Conservation (phyloP, 352 stramenopile species). For the Globisporangium uncinulatum region DNA sequence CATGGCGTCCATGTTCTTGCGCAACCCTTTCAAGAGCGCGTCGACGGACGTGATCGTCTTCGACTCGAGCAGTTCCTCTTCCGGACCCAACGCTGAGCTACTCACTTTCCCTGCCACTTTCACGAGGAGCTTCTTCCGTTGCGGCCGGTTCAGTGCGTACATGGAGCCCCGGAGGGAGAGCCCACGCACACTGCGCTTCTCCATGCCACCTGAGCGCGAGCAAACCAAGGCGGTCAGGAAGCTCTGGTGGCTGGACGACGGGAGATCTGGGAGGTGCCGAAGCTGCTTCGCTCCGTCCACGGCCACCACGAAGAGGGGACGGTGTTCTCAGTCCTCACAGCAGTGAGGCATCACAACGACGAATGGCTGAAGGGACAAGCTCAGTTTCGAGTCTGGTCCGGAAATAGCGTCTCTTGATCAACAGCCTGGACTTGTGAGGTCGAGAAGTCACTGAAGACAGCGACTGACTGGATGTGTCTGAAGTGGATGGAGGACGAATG, state of each 20-base stretch:
- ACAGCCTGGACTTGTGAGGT: no score
- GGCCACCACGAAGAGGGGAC: no score
- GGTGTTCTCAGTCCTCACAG: no score
- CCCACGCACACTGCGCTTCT: slow-evolving; percentile 16
- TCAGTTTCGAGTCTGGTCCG: background rate
- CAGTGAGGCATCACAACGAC: no score
- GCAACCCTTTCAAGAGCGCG: slow-evolving; percentile 45
- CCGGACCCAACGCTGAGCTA: background rate
- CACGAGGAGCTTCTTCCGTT: slow-evolving; percentile 13
- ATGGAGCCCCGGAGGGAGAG: slow-evolving; percentile 33
- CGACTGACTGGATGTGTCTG: no score
- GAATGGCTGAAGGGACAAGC: no score
- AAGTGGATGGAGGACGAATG: background rate
- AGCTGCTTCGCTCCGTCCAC: no score
- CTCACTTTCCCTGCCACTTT: slow-evolving; percentile 6
- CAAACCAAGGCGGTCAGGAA: background rate
- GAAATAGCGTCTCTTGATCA: background rate
- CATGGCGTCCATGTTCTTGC: slow-evolving; percentile 35
- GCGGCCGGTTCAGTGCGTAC: slow-evolving; percentile 19
- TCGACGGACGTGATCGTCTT: slow-evolving; percentile 33
- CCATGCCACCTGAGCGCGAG: slow-evolving; percentile 4
- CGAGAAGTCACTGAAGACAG: no score
- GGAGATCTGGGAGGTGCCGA: background rate
- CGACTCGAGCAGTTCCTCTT: slow-evolving; percentile 1
- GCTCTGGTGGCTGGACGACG: background rate